A percentile compares a stretch with the other conserved stretches of the same genome.
These are phyloP conservation scores for Psophocarpus tetragonolobus DNA, from an alignment of 306 rosid species.

Conservation along the genomic window DNA sequence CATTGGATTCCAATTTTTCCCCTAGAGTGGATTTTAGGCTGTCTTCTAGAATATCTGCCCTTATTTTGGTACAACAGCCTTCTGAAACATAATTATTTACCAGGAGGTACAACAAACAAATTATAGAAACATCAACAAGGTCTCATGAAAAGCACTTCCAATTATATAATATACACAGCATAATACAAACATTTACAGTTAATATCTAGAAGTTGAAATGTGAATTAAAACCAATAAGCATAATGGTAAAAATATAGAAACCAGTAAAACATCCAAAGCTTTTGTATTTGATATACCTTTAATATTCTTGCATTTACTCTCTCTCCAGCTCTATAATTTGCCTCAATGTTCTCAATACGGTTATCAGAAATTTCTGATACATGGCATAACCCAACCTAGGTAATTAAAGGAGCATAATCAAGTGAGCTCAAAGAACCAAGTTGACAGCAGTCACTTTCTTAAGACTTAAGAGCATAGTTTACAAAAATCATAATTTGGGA, in stretches of 20 bases:
- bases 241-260: neutral
- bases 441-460: neutral
- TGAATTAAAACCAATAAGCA: neutral
- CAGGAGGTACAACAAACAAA: neutral
- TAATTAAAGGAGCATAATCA: slow-evolving; percentile 20
- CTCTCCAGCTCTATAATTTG: slow-evolving; percentile 70
- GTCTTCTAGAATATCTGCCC: neutral
- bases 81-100: neutral
- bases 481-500: slow-evolving; percentile 12
- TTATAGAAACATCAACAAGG: neutral
- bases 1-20: neutral
- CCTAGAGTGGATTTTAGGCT: neutral
- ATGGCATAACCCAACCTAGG: slow-evolving; percentile 93
- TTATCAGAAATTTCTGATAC: slow-evolving; percentile 78
- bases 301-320: slow-evolving; percentile 73
- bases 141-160: neutral
- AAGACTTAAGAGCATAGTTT: neutral
- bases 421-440: slow-evolving; percentile 21
- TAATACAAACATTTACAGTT: neutral
- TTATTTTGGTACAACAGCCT: neutral
- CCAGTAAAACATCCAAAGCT: slow-evolving; percentile 19
- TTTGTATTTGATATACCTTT: slow-evolving; percentile 56
- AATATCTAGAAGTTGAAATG: neutral
- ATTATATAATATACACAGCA: neutral
- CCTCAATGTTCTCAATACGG: slow-evolving; percentile 57